Evolutionary conservation across 176 grass and related monocot species (phyloP).

Genomic region (Oropetium thomaeum): DNA sequence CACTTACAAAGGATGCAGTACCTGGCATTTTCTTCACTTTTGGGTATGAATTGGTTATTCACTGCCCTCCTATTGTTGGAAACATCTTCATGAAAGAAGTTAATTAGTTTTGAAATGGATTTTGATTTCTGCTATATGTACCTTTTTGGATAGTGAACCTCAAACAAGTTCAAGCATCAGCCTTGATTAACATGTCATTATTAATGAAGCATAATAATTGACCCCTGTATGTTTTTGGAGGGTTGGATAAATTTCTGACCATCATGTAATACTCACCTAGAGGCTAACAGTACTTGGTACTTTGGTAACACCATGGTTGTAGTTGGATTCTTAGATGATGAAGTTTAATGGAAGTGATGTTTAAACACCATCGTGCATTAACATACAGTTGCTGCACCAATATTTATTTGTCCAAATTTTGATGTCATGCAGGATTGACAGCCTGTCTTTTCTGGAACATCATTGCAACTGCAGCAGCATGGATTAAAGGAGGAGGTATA

Average conservation of each 20-base stretch:
- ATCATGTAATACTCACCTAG: not conserved
- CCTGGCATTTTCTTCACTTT: constrained; percentile 83
- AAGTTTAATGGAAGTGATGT: not conserved
- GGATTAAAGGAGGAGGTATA: constrained; percentile 93
- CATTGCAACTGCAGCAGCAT: constrained; percentile 78
- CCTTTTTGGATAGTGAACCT: not conserved
- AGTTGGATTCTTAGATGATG: constrained; percentile 14
- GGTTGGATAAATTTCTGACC: not conserved
- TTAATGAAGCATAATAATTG: constrained; percentile 1
- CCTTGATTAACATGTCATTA: not conserved
- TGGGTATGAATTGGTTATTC: constrained; percentile 51
- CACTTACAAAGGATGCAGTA: constrained; percentile 86
- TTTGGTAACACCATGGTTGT: constrained; percentile 4
- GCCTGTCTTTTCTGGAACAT: constrained; percentile 88
- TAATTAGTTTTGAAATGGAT: constrained; percentile 4
- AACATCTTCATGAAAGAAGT: constrained; percentile 1
- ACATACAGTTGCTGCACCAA: not conserved
- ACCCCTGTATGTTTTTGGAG: not conserved
- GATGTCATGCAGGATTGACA: constrained; percentile 66
- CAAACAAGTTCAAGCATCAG: not conserved
- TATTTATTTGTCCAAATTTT: constrained; percentile 27
- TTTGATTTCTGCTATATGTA: not conserved
- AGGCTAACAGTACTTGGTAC: constrained; percentile 7
- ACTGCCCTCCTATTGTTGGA: not conserved
- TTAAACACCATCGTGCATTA: not conserved